Evolutionary conservation across 768 basidiomycete genomes (phyloP).

Genomic region (Pleurotus cornucopiae): DNA sequence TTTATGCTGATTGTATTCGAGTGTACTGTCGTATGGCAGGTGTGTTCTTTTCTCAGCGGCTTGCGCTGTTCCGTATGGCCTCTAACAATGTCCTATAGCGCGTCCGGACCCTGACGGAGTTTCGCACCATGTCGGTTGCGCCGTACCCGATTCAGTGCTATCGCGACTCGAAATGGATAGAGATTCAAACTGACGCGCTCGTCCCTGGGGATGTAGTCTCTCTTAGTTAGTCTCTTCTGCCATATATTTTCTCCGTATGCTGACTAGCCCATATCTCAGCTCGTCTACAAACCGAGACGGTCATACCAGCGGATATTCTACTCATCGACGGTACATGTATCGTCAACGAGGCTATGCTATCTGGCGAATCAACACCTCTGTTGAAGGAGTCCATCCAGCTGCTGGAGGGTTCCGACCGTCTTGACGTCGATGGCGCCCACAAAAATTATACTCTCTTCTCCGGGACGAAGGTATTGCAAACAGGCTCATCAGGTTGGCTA

Average conservation of each 20-base stretch:
- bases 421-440: conserved; percentile 85
- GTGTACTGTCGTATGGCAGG: conserved; percentile 99
- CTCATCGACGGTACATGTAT: conserved; percentile 91
- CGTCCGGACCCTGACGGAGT: conserved; percentile 89
- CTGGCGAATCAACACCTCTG: conserved; percentile 95
- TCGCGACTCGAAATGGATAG: conserved; percentile 76
- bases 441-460: conserved; percentile 89
- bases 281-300: conserved; percentile 73
- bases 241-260: background rate
- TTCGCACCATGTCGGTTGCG: conserved; percentile 92
- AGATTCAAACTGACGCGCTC: conserved; percentile 79
- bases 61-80: conserved; percentile 23
- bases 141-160: conserved; percentile 85
- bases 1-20: conserved; percentile 99
- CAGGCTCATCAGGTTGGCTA: conserved; percentile 46
- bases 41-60: conserved; percentile 27
- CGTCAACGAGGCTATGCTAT: conserved; percentile 99
- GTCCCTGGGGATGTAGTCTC: conserved; percentile 91
- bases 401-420: conserved; percentile 62
- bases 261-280: conserved; percentile 29
- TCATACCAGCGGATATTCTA: conserved; percentile 89
- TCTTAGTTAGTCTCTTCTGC: conserved; percentile 39
- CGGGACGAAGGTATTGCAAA: conserved; percentile 95
- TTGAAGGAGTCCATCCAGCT: conserved; percentile 94
- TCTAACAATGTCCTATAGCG: conserved; percentile 45